phyloP scores from a whole-genome alignment of 257 asterid species.

The Anisodus acutangulus region DNA sequence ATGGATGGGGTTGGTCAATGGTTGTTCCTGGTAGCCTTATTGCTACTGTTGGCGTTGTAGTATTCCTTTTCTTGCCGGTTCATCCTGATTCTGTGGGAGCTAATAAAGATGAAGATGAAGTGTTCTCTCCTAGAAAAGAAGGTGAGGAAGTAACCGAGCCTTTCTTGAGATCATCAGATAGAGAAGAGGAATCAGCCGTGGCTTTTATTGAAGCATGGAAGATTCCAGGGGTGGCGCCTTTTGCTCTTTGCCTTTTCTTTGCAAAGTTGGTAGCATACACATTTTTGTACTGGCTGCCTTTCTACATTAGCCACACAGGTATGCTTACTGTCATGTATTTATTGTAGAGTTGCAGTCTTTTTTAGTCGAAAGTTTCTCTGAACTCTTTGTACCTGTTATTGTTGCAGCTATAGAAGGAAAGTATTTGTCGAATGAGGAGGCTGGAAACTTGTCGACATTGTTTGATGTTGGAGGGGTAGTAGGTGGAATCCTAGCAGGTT shows the following conservation, averaged over 20 bases:
- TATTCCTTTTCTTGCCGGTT: slow-evolving; percentile 78
- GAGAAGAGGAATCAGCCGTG: slow-evolving; percentile 56
- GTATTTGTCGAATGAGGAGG: slow-evolving; percentile 72
- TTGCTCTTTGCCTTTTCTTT: slow-evolving; percentile 70
- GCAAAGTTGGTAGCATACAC: slow-evolving; percentile 94
- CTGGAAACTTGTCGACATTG: slow-evolving; percentile 91
- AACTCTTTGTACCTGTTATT: slow-evolving; percentile 34
- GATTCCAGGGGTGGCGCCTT: slow-evolving; percentile 93
- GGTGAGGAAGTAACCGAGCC: slow-evolving; percentile 63
- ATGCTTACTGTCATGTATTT: not conserved
- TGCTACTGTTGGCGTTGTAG: slow-evolving; percentile 57
- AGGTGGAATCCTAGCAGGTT: slow-evolving; percentile 93
- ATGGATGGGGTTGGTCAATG: slow-evolving; percentile 99
- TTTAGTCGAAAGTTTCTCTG: not conserved
- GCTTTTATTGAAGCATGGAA: slow-evolving; percentile 91
- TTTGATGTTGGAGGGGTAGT: slow-evolving; percentile 97
- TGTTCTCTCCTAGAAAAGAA: slow-evolving; percentile 49
- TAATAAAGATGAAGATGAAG: slow-evolving; percentile 48
- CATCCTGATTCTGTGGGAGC: slow-evolving; percentile 72
- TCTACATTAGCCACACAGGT: slow-evolving; percentile 98
- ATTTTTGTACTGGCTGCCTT: slow-evolving; percentile 93
- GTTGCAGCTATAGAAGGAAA: slow-evolving; percentile 81
- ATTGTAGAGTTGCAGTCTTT: not conserved
- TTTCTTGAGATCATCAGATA: slow-evolving; percentile 44
- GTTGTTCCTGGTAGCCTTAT: slow-evolving; percentile 80